A percentile compares a stretch with the other conserved stretches of the same genome.
These are phyloP conservation scores for Populus pruinosa DNA, from an alignment of 345 rosid species.

Conservation along the genomic window DNA sequence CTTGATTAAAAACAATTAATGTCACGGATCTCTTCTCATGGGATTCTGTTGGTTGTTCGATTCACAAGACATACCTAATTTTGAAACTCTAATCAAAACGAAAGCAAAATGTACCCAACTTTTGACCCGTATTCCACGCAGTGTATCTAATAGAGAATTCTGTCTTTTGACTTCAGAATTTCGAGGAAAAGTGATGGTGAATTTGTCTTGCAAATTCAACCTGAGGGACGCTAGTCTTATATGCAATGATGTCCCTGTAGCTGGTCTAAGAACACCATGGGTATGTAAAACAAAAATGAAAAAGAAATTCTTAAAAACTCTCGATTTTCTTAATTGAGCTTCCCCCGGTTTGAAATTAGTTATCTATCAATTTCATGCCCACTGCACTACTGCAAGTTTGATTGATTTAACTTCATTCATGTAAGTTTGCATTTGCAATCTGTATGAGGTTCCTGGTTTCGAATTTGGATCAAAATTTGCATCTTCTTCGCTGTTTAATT, in stretches of 20 bases:
- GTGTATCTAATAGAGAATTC: neutral
- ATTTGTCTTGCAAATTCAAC: no score
- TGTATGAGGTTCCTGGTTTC: neutral
- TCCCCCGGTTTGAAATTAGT: neutral
- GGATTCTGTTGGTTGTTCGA: neutral
- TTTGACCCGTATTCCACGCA: neutral
- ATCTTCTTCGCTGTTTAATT: no score
- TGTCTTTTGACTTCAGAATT: neutral
- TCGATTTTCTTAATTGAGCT: neutral
- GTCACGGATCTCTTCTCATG: no score
- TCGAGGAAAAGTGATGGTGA: no score
- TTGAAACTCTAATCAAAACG: neutral
- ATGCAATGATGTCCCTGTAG: neutral
- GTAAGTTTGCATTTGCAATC: no score
- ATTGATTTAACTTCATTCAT: neutral
- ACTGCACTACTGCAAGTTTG: neutral
- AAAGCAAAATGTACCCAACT: neutral
- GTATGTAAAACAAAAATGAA: neutral
- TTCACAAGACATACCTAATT: neutral
- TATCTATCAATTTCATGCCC: neutral
- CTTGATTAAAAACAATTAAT: no score
- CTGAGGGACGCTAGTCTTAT: neutral
- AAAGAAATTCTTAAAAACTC: neutral
- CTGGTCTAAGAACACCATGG: neutral
- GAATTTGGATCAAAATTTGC: neutral